Evolutionary conservation across 2,329 filamentous ascomycete species (phyloP), one percentile per base, ranked within the genome.

Genomic region (Diplodia corticola): DNA sequence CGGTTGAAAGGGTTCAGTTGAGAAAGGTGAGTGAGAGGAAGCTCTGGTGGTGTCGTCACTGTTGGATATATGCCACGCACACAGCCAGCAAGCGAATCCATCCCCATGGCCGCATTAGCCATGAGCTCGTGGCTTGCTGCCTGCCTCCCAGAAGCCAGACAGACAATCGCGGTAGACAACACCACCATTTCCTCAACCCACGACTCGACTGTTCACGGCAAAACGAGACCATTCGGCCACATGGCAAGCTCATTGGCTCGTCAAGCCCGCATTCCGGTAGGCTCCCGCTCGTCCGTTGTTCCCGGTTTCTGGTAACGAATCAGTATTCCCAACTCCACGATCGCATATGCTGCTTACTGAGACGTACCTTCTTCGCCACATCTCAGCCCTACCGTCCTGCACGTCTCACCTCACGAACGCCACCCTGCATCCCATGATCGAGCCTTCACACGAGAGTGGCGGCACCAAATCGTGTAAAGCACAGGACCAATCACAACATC

Each of bases 351-450:
- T 40, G 53, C 37, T 59, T 59, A 30, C 44, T 20, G 26, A 46
- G 55, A 59, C 55, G 55, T 59, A 59, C 55, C 55, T 59, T 33
- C 24, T 59, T 59, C 9, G 55, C 55, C 54, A 59, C 54, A 10
- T 15, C 51, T 15, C 15, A 28, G 37, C 54, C 54, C 35, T 28
- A 59, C 13, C 26, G 9, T 15, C 22, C 54, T 24, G 44, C 37
- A 26, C 24, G n/a, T 46, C 17, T 20, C 55, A 26, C 22, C 24
- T 24, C 24, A 12, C n/a, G 37, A 12, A n/a, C 17, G 26, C 15
- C 50, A 53, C 24, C 5, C 13, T 53, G 13, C 26, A 22, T 7
- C 33, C 12, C 22, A 57, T 24, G 33, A 28, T 44, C 54, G 22
- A 44, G 3, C 20, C 1, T 17, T n/a, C 54, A 37, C 35, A 35